Percentiles rank a stretch among this genome's conserved stretches.
Conservation (phyloP, 148 eudicot genomes). For the Chenopodium formosanum region DNA sequence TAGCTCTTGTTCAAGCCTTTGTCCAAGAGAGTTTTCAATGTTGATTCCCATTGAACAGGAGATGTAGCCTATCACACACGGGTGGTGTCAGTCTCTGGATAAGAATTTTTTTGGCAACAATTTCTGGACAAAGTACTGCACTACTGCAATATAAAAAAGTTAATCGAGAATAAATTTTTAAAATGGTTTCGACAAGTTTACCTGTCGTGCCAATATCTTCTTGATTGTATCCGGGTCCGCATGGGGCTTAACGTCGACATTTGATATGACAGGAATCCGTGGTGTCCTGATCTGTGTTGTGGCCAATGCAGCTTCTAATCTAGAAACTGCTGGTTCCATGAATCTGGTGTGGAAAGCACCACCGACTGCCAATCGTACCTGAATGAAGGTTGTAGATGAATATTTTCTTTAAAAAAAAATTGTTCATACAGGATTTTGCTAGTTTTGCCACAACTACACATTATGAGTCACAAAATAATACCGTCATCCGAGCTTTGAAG, state of each 20-base stretch:
- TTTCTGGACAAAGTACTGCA: background rate
- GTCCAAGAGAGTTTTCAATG: constrained; percentile 64
- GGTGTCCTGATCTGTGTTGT: constrained; percentile 68
- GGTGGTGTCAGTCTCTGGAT: background rate
- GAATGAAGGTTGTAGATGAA: constrained; percentile 10
- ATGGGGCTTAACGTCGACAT: constrained; percentile 93
- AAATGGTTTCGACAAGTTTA: constrained; percentile 7
- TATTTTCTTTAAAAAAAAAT: background rate
- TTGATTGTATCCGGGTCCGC: constrained; percentile 80
- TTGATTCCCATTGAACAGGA: constrained; percentile 96
- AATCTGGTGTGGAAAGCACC: constrained; percentile 87
- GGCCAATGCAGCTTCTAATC: constrained; percentile 83
- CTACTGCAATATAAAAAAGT: too few species aligned
- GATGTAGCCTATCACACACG: constrained; percentile 67
- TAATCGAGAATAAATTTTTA: background rate
- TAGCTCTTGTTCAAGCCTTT: constrained; percentile 81
- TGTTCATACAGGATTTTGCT: background rate
- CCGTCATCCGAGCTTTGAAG: constrained; percentile 98
- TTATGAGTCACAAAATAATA: constrained; percentile 29
- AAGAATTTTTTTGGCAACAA: too few species aligned
- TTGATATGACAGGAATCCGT: constrained; percentile 89
- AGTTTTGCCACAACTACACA: background rate
- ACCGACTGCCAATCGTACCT: constrained; percentile 89
- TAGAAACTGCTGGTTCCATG: constrained; percentile 91
- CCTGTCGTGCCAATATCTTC: constrained; percentile 90